Conservation (phyloP, 2,329 filamentous ascomycete species). For the Fusarium agapanthi region DNA sequence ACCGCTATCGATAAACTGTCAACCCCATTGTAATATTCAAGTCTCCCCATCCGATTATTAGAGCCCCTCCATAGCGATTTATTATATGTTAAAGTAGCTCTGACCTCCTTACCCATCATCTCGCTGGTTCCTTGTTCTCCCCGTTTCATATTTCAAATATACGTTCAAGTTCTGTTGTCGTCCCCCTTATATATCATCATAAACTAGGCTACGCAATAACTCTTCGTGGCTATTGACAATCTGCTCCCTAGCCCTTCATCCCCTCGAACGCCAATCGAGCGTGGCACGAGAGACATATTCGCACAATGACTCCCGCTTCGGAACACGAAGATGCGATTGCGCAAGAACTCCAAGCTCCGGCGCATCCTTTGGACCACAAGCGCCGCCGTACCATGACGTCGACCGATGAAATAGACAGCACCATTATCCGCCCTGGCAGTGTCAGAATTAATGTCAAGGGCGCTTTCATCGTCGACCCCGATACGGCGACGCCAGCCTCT, state of each 20-base stretch:
- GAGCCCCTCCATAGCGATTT: conserved; percentile 26
- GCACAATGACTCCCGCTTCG: conserved; percentile 38
- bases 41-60: conserved; percentile 35
- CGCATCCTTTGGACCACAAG: conserved; percentile 27
- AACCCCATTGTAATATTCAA: conserved; percentile 24
- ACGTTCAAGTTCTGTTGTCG: neutral
- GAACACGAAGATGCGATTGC: conserved; percentile 37
- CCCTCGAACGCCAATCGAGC: conserved; percentile 1
- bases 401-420: conserved; percentile 67
- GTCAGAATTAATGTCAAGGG: conserved; percentile 97
- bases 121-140: neutral
- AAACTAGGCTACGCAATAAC: neutral
- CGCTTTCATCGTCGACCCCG: conserved; percentile 94
- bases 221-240: conserved; percentile 1
- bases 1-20: conserved; percentile 37
- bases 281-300: neutral
- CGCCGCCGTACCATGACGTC: conserved; percentile 52
- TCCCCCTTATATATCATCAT: neutral
- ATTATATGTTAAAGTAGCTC: neutral
- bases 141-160: neutral
- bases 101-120: neutral
- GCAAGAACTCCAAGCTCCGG: conserved; percentile 16
- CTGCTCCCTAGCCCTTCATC: conserved; percentile 15
- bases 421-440: conserved; percentile 70
- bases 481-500: conserved; percentile 62